Conservation (phyloP, 108 stramenopile species). For the Conticribra weissflogii region DNA sequence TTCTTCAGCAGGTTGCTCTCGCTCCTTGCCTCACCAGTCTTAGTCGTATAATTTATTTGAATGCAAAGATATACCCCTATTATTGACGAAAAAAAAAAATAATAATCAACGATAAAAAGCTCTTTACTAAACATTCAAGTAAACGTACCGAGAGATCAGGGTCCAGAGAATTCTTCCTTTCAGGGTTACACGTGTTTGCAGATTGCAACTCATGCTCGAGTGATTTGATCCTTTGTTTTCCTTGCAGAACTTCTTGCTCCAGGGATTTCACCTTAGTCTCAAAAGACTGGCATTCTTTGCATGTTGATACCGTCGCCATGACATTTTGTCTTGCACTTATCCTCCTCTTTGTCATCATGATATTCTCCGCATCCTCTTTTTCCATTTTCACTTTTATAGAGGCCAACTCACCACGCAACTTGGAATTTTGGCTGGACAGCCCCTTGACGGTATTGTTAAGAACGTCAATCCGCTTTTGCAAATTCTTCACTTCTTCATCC, state of each 20-base stretch:
- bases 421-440: constrained; percentile 33
- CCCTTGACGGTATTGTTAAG: constrained; percentile 45
- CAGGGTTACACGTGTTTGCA: no score
- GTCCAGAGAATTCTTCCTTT: no score
- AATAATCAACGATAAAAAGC: not conserved
- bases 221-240: constrained; percentile 10
- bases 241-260: constrained; percentile 17
- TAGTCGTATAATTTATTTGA: not conserved
- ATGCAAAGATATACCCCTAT: not conserved
- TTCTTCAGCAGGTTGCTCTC: no score
- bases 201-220: constrained; percentile 24
- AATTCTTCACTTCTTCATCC: constrained; percentile 14
- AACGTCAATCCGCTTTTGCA: constrained; percentile 30
- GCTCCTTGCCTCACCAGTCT: no score
- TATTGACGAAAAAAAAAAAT: not conserved
- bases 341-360: not conserved
- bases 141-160: no score
- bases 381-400: constrained; percentile 7
- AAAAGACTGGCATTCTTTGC: constrained; percentile 14
- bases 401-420: constrained; percentile 31
- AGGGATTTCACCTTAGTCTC: constrained; percentile 11
- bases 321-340: constrained; percentile 7
- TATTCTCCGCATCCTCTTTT: not conserved
- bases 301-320: constrained; percentile 1
- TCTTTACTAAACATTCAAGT: no score